Conservation (phyloP, 768 basidiomycete species). For the Auriscalpium orientale region DNA sequence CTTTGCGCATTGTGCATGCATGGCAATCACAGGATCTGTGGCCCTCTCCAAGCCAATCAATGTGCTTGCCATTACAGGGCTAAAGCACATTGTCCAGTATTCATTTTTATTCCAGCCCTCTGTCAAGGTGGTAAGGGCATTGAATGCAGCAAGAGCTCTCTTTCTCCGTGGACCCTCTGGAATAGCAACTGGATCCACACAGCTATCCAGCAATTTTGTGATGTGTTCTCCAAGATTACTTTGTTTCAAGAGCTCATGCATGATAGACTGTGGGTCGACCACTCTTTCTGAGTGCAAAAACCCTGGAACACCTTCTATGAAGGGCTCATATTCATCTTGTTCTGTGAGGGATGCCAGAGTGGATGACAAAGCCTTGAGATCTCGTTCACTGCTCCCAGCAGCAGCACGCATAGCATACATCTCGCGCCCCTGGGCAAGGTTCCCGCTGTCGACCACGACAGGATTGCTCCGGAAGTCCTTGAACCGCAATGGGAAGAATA, state of each 20-base stretch:
- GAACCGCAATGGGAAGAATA: background rate
- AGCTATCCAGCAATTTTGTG: background rate
- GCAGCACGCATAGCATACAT: background rate
- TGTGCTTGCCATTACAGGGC: background rate
- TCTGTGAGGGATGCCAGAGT: background rate
- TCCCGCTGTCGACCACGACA: background rate
- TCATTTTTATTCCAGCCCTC: background rate
- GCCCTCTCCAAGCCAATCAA: background rate
- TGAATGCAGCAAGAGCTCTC: background rate
- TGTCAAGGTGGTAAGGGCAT: background rate
- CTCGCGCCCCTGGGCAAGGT: background rate
- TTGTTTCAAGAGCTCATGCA: slow-evolving; percentile 3
- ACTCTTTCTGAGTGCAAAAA: background rate
- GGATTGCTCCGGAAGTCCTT: background rate
- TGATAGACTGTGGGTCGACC: background rate
- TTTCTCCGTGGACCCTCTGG: background rate
- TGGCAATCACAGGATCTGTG: background rate
- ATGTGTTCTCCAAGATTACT: background rate
- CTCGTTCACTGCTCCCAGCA: background rate
- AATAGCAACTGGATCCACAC: background rate
- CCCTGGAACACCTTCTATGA: slow-evolving; percentile 2
- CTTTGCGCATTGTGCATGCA: background rate
- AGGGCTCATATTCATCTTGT: slow-evolving; percentile 1
- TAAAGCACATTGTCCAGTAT: background rate
- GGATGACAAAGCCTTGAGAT: background rate